A percentile compares a stretch with the other conserved stretches of the same genome.
Evolutionary conservation across 2,329 filamentous ascomycete genomes (phyloP).

Genomic region (Exophiala alcalophila): DNA sequence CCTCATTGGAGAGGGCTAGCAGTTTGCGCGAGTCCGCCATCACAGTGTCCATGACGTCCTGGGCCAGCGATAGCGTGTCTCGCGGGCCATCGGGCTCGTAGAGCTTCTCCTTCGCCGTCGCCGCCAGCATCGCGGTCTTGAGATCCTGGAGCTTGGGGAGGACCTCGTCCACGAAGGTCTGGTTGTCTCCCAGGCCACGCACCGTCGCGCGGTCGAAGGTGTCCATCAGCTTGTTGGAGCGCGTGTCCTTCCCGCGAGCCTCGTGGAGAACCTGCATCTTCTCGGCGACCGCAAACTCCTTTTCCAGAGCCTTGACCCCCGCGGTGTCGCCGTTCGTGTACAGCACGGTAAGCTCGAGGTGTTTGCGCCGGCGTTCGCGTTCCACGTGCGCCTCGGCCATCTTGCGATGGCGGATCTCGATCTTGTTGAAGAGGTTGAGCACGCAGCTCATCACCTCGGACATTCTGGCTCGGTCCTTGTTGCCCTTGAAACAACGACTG

Average conservation of each 20-base stretch:
- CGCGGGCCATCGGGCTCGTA: conserved; percentile 20
- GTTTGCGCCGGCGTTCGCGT: conserved; percentile 54
- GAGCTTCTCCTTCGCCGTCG: conserved; percentile 35
- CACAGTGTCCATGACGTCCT: conserved; percentile 41
- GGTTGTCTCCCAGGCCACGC: conserved; percentile 51
- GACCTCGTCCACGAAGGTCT: conserved; percentile 50
- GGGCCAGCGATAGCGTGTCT: conserved; percentile 37
- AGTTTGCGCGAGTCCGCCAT: conserved; percentile 46
- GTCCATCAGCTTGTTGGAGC: conserved; percentile 51
- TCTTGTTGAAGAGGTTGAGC: conserved; percentile 46
- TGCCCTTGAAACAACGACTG: conserved; percentile 29
- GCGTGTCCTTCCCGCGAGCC: conserved; percentile 48
- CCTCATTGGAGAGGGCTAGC: conserved; percentile 46
- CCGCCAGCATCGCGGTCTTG: conserved; percentile 32
- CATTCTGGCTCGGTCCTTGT: conserved; percentile 31
- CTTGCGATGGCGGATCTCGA: conserved; percentile 51
- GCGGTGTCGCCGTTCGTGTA: conserved; percentile 46
- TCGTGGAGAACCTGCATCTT: conserved; percentile 50
- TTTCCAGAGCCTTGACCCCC: conserved; percentile 49
- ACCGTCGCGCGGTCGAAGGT: conserved; percentile 50
- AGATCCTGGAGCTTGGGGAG: conserved; percentile 39
- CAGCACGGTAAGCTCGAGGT: conserved; percentile 51
- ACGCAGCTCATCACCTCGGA: conserved; percentile 47
- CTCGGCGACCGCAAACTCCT: conserved; percentile 52
- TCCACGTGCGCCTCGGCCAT: conserved; percentile 51